Evolutionary conservation across 768 basidiomycete genomes (phyloP).

Genomic region (Hygrocybe punicea): DNA sequence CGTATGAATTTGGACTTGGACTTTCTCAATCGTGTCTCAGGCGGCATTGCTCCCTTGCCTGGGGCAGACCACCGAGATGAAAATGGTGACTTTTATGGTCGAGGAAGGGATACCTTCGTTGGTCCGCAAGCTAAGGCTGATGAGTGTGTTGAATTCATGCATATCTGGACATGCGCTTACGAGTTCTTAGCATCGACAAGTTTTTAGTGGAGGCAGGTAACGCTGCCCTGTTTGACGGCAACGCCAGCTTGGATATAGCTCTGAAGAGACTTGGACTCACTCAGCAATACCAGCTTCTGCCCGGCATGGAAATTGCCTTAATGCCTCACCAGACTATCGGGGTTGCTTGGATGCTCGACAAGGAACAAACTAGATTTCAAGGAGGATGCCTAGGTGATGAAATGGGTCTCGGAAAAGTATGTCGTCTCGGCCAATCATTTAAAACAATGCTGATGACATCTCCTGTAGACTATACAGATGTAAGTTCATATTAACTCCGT

Average conservation of each 20-base stretch:
- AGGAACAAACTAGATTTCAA: conserved; percentile 40
- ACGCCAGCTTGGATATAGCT: conserved; percentile 56
- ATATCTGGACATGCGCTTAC: not conserved
- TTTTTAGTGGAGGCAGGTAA: conserved; percentile 57
- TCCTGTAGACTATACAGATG: too few relatives aligned
- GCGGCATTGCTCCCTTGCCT: conserved; percentile 22
- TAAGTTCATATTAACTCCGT: too few relatives aligned
- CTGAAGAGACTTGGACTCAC: conserved; percentile 50
- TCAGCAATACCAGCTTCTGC: conserved; percentile 46
- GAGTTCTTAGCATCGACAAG: conserved; percentile 44
- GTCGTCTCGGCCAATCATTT: conserved; percentile 5
- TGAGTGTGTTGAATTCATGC: conserved; percentile 41
- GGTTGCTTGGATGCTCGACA: conserved; percentile 59
- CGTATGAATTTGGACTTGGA: too few relatives aligned
- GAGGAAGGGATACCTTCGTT: conserved; percentile 42
- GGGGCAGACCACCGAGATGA: conserved; percentile 36
- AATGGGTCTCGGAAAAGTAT: conserved; percentile 59
- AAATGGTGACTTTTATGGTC: conserved; percentile 47
- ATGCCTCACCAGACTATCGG: conserved; percentile 70
- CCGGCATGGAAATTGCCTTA: conserved; percentile 56
- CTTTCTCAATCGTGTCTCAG: too few relatives aligned
- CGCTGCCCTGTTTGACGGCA: conserved; percentile 55
- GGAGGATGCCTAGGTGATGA: conserved; percentile 53
- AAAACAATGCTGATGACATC: not conserved
- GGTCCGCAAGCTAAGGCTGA: conserved; percentile 48